Base-by-base conservation (phyloP, 495 filamentous ascomycete species). In the Pyrenula aspistea region DNA sequence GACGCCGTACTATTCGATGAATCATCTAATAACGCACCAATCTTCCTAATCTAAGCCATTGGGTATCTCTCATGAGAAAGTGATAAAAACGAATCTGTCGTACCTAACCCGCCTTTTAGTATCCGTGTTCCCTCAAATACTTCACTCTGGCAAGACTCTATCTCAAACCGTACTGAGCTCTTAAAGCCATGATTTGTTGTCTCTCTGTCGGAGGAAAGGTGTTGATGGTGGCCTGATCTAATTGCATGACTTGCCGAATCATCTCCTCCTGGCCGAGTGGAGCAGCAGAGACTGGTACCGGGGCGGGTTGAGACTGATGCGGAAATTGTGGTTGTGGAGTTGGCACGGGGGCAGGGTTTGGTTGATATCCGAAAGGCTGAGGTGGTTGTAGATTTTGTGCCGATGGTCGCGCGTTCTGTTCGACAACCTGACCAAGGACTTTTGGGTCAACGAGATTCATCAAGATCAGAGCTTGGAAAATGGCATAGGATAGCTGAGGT, bases 381-480 rank as follows among this genome's bases (percentile, higher is more conserved):
- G n/a, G 67, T 54, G 25, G 68, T 15, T 58, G 60, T 12, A 25
- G 10, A 15, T 8, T 12, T 36, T 25, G n/a, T 20, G 65, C 57
- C 22, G 66, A 57, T 15, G 71, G 67, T 59, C 74, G 73, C 2
- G 71, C 65, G 8, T 76, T 70, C 60, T 79, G 75, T 62, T 84
- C 80, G 22, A 86, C 74, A 22, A 86, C 77, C 10, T 74, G 72
- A 23, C 74, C 73, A 23, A 86, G 68, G 8, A 79, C 71, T 24
- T 64, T 73, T 25, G 81, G 77, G 62, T 93, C 89, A 55, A 99
- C 93, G 8, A 99, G 81, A 49, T 88, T 88, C 84, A 97, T 91
- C 15, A 96, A 78, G 0, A 99, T 81, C 2, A 99, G 76, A 3
- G 91, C 87, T 68, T 97, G 94, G 75, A 99, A 97, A 61, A 97